Base-by-base conservation (phyloP, 441 rosid genomes). In the Adansonia grandidieri region DNA sequence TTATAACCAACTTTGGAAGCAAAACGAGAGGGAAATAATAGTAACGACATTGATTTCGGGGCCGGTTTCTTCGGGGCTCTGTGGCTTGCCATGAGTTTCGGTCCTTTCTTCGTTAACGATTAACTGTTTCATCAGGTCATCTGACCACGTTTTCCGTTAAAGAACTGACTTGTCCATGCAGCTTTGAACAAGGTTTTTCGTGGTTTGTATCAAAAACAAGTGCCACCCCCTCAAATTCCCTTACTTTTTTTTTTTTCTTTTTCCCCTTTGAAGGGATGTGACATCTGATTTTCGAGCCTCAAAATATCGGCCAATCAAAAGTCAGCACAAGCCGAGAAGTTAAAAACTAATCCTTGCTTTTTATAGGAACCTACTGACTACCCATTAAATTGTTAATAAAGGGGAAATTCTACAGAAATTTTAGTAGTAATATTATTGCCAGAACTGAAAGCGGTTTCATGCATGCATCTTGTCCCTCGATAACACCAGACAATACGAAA, bases 11-110 rank as follows among this genome's bases (percentile, higher is more conserved):
- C 17, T 63, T 24, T 32, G 32, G 73, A 47, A 42, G 22, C 22
- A 6, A 0, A 64, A 69, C 0, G 45, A 47, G 74, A 50, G 73
- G 64, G 28, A 74, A 53, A 57, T 20, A 67, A 61, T 44, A 13
- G 67, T 28, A 74, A 77, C 28, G 67, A 40, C 77, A 60, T 74
- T 74, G 54, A 75, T 61, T 67, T 62, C 71, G 64, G 82, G 82
- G 37, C 22, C 66, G 40, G 53, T 72, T 78, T 79, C 11, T 84
- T 78, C 79, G 76, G 53, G 70, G 54, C 11, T 82, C 6, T 75
- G 85, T 79, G 89, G 89, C 77, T 81, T 37, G 6, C 81, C 88
- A 67, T 76, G 24, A 44, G 72, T 80, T 22, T 13, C 84, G 86
- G 64, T 58, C 40, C 17, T 75, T 56, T 48, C 72, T 37, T 61